phyloP scores from a whole-genome alignment of 2,329 filamentous ascomycete species.

The Fusarium nygamai region DNA sequence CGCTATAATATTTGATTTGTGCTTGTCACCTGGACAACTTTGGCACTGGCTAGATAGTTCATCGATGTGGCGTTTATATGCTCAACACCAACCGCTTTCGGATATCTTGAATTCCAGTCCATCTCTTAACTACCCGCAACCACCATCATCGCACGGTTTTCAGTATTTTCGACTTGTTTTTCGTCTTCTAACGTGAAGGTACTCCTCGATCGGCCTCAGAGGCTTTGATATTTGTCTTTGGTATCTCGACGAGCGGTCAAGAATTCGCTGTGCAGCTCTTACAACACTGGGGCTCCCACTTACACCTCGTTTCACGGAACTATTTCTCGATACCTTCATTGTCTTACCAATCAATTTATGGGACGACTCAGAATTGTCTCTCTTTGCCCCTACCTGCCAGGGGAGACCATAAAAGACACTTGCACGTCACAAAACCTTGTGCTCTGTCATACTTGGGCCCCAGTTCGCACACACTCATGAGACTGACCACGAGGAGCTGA shows the following conservation, averaged over 20 bases:
- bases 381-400: conserved; percentile 17
- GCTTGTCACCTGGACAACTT: conserved; percentile 38
- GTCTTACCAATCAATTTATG: conserved; percentile 35
- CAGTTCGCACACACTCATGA: conserved; percentile 2
- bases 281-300: conserved; percentile 8
- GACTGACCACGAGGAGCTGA: conserved; percentile 29
- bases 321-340: conserved; percentile 23
- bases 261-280: neutral
- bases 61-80: conserved; percentile 31
- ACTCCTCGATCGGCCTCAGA: neutral
- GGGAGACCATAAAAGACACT: conserved; percentile 31
- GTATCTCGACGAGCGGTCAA: neutral
- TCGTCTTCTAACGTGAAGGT: neutral
- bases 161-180: conserved; percentile 13
- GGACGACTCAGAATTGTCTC: conserved; percentile 29
- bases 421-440: conserved; percentile 18
- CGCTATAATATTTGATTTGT: conserved; percentile 27
- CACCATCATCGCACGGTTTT: conserved; percentile 13
- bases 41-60: conserved; percentile 21
- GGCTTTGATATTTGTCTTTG: neutral
- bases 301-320: conserved; percentile 24
- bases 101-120: conserved; percentile 39
- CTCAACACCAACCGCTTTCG: conserved; percentile 41
- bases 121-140: conserved; percentile 35
- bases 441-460: conserved; percentile 15